Evolutionary conservation across 257 asterid species (phyloP), one percentile per base, ranked within the genome.

Genomic region (Solanum sitiens): DNA sequence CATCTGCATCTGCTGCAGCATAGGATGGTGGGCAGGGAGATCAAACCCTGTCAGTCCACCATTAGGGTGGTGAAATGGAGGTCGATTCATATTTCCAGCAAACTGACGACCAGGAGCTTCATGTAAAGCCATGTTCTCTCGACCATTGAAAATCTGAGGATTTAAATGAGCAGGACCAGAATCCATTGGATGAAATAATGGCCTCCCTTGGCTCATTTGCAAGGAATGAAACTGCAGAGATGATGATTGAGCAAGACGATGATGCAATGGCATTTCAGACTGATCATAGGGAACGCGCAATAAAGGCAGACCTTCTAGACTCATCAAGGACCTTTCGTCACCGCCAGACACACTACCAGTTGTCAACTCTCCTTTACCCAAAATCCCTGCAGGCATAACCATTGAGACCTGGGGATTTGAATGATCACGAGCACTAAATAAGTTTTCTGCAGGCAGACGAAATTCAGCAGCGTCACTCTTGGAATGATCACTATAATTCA

Each of bases 1-100:
- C 90, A 94, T 92, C 86, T 91, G 97, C 96, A 93, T 91, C 88
- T 92, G 97, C 90, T 93, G 95, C 88, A 93, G 87, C 89, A 90
- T 79, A 74, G 94, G 87, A 87, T 91, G 93, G 76, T 89, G 96
- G 7, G 94, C 84, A 74, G 95, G 91, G 88, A 90, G 88, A 76
- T 94, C 96, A 80, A 92, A 93, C 83, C 95, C 95, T 42, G 93
- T 84, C 83, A 91, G 89, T 87, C 94, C 91, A 33, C 90, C 92
- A 88, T 85, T 91, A 10, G 95, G 93, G 59, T 87, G 95, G 86
- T 92, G 94, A 86, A 94, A 92, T 87, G 94, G 89, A 65, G 97
- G 97, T 40, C 91, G 93, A 40, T 89, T 80, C 90, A 93, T 87
- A 76, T 89, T 92, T 35, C 91, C 37, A 50, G 96, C 82, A 88